Conservation (phyloP, 768 basidiomycete genomes). For the Galerina marginata region DNA sequence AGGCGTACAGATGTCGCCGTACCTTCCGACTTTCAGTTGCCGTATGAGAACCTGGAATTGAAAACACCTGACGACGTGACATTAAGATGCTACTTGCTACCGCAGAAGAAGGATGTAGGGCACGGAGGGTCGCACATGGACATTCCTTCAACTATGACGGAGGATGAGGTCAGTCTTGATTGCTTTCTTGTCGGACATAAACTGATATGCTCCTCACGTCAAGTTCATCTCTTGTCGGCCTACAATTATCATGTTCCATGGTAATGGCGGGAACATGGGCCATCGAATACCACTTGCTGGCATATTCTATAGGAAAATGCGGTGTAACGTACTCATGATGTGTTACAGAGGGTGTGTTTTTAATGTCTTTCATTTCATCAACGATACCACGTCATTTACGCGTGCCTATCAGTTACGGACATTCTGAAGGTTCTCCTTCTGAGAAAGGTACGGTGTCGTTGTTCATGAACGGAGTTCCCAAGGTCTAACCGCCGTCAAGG, state of each 20-base stretch:
- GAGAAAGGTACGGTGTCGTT: conserved; percentile 65
- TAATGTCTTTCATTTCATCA: background rate
- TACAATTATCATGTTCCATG: conserved; percentile 93
- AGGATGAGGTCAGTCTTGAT: conserved; percentile 54
- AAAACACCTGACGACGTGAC: conserved; percentile 73
- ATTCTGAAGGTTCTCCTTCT: conserved; percentile 84
- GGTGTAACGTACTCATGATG: conserved; percentile 94
- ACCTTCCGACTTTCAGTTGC: conserved; percentile 72
- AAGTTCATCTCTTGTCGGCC: conserved; percentile 64
- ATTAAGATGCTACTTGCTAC: conserved; percentile 79
- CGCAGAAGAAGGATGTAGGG: conserved; percentile 57
- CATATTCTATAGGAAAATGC: conserved; percentile 80
- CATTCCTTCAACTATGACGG: conserved; percentile 35
- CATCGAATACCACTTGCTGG: conserved; percentile 89
- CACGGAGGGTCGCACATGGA: conserved; percentile 14
- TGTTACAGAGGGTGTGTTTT: conserved; percentile 89
- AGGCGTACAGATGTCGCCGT: conserved; percentile 62
- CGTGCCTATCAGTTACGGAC: conserved; percentile 70
- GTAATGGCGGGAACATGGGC: conserved; percentile 86
- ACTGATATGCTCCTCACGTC: no score
- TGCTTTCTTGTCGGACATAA: background rate
- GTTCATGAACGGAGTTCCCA: background rate
- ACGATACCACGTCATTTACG: background rate
- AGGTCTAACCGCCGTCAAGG: conserved; percentile 45
- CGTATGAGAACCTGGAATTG: conserved; percentile 78